A percentile compares a stretch with the other conserved stretches of the same genome.
phyloP scores from a whole-genome alignment of 495 filamentous ascomycete species.

The Annulohypoxylon nitens region DNA sequence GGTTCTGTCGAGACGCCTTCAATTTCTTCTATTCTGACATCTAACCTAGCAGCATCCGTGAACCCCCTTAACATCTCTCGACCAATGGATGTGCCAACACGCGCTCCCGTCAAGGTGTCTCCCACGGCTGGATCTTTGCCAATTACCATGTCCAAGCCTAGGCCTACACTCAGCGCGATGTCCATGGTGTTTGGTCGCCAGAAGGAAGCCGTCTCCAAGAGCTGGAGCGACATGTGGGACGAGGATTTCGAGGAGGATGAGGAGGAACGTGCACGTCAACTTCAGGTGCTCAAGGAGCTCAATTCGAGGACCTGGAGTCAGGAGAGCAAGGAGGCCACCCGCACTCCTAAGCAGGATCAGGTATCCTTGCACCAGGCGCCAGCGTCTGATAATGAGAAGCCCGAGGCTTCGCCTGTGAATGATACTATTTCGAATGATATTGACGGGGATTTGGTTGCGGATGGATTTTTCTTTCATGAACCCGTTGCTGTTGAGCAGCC shows the following conservation, averaged over 20 bases:
- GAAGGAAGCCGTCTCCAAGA: constrained; percentile 85
- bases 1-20: constrained; percentile 77
- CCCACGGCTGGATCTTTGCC: constrained; percentile 82
- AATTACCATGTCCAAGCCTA: constrained; percentile 72
- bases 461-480: constrained; percentile 79
- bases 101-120: constrained; percentile 50
- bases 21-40: constrained; percentile 82
- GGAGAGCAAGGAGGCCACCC: constrained; percentile 70
- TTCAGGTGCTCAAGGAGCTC: constrained; percentile 75
- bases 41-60: constrained; percentile 77
- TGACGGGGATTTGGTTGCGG: constrained; percentile 69
- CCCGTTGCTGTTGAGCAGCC: constrained; percentile 58
- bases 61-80: constrained; percentile 66
- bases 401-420: constrained; percentile 55
- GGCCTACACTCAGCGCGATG: constrained; percentile 67
- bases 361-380: constrained; percentile 55
- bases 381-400: constrained; percentile 60
- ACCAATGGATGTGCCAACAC: constrained; percentile 56
- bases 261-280: constrained; percentile 69
- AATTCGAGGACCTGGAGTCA: constrained; percentile 87
- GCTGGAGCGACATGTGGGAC: constrained; percentile 97
- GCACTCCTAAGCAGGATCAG: constrained; percentile 64
- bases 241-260: constrained; percentile 81
- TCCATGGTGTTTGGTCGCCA: constrained; percentile 83
- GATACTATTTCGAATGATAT: constrained; percentile 60